phyloP scores from a whole-genome alignment of 2,329 filamentous ascomycete species.

The Paracorniculantispora psalliotae region DNA sequence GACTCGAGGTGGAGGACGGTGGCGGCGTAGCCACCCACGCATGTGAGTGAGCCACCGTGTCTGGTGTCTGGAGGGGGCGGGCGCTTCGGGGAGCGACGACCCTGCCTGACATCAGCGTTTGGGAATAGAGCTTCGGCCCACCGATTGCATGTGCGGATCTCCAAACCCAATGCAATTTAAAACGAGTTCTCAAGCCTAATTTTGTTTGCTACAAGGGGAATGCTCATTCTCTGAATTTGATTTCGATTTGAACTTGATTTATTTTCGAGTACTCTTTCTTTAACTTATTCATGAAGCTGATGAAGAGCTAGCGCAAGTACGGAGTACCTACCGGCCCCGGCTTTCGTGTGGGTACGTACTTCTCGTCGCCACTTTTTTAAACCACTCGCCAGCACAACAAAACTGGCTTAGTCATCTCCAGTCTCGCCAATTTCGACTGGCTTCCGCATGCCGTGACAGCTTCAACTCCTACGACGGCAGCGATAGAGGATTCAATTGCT shows the following conservation, averaged over 20 bases:
- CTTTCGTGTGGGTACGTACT: not conserved
- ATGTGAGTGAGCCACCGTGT: slow-evolving; percentile 12
- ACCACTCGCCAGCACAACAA: not conserved
- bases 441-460: not conserved
- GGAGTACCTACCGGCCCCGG: not conserved
- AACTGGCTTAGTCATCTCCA: not conserved
- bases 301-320: too few relatives aligned
- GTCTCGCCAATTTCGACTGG: not conserved
- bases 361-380: not conserved
- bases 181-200: too few relatives aligned
- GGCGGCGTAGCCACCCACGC: not conserved
- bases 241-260: too few relatives aligned
- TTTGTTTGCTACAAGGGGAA: too few relatives aligned
- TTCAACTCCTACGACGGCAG: not conserved
- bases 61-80: not conserved
- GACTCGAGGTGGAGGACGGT: not conserved
- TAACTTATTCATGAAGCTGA: too few relatives aligned
- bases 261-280: too few relatives aligned
- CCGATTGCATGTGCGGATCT: too few relatives aligned
- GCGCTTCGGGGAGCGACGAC: too few relatives aligned
- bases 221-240: too few relatives aligned
- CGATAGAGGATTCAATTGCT: not conserved
- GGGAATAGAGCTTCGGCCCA: too few relatives aligned
- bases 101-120: too few relatives aligned
- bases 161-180: too few relatives aligned